phyloP scores from a whole-genome alignment of 1,139 yeast species.

The Tardiomyces depauwii region DNA sequence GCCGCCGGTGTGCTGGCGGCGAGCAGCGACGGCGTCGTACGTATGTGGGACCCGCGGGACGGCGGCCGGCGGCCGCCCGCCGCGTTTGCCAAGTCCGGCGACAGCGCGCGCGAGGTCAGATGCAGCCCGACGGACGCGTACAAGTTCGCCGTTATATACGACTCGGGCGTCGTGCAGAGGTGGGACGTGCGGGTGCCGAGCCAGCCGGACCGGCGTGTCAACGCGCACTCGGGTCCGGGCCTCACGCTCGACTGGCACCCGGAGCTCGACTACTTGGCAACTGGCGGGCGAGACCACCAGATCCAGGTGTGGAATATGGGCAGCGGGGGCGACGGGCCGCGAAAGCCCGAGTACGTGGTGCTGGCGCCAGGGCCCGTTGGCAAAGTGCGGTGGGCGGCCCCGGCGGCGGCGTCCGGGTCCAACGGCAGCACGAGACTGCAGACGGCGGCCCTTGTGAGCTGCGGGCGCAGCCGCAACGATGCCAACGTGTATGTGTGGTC shows the following conservation, averaged over 20 bases:
- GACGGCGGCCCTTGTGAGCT: neutral
- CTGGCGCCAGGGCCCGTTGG: constrained; percentile 68
- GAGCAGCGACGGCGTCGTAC: constrained; percentile 82
- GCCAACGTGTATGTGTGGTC: constrained; percentile 69
- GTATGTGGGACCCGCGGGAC: constrained; percentile 77
- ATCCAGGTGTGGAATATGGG: constrained; percentile 69
- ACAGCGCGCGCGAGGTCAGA: constrained; percentile 30
- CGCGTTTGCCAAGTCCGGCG: constrained; percentile 38
- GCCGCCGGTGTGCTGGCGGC: constrained; percentile 49
- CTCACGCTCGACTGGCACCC: constrained; percentile 85
- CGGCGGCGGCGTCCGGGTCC: constrained; percentile 1
- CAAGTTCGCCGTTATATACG: constrained; percentile 65
- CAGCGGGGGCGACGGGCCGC: constrained; percentile 21
- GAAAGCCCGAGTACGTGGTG: constrained; percentile 59
- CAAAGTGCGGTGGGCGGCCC: constrained; percentile 54
- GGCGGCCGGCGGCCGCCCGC: constrained; percentile 35
- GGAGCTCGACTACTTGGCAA: constrained; percentile 63
- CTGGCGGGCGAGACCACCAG: constrained; percentile 89
- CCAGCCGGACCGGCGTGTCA: constrained; percentile 51
- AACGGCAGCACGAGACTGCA: neutral
- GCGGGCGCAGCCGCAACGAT: constrained; percentile 13
- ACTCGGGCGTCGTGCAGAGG: constrained; percentile 75
- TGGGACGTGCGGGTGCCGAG: constrained; percentile 61
- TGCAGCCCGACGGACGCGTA: constrained; percentile 31
- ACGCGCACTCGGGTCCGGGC: constrained; percentile 90